These are phyloP conservation scores for Ajuga reptans DNA, from an alignment of 305 asterid genomes.

Conservation along the genomic window DNA sequence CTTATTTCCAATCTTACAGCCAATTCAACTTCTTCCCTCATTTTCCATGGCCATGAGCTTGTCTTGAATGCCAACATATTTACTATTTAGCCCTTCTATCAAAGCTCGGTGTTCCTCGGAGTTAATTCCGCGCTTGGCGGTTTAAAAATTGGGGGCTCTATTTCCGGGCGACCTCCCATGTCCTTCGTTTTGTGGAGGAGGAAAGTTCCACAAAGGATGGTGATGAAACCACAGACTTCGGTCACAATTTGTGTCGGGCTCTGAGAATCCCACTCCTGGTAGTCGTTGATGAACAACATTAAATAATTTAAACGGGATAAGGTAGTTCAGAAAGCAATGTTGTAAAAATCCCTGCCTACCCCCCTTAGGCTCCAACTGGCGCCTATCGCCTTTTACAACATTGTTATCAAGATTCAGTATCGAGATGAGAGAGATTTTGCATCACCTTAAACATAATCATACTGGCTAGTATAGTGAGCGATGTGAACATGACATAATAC, in stretches of 20 bases:
- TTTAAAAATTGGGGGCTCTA: not conserved
- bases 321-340: not conserved
- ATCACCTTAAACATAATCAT: conserved; percentile 32
- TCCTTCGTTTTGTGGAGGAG: conserved; percentile 88
- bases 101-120: not conserved
- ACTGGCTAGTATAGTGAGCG: conserved; percentile 27
- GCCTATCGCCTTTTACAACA: no score
- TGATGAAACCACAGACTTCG: conserved; percentile 73
- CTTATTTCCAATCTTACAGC: not conserved
- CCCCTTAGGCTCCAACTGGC: not conserved
- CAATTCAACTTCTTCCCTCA: not conserved
- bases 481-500: conserved; percentile 30
- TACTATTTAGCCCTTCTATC: not conserved
- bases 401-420: not conserved
- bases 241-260: conserved; percentile 66
- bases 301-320: not conserved
- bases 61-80: not conserved
- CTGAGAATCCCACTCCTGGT: conserved; percentile 77
- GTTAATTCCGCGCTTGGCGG: not conserved
- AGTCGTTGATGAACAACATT: not conserved
- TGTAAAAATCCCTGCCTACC: no score
- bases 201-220: conserved; percentile 72
- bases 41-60: not conserved
- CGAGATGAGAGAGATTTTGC: not conserved
- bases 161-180: conserved; percentile 30